Base-by-base conservation (phyloP, 2,329 filamentous ascomycete genomes). In the Oidium heveae region DNA sequence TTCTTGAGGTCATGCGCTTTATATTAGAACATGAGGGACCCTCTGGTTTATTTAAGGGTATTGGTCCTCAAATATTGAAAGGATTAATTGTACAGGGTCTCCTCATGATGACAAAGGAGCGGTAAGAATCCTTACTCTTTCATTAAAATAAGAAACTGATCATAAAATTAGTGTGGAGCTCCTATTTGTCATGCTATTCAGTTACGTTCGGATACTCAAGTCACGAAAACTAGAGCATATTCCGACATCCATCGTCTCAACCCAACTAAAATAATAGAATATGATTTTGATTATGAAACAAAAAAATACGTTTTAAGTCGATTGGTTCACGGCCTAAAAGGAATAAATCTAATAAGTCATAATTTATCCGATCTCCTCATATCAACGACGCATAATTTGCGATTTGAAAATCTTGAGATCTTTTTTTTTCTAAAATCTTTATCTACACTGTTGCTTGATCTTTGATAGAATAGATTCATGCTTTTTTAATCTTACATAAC, bases 81-180 rank as follows among this genome's bases (percentile, higher is more conserved):
- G 91, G 91, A 1, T 70, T 98, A 54, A 66, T 98, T 52, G 91
- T 98, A 2, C 91, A 98, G 65, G 91, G 91, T 52, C 79, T 98
- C 55, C 72, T 98, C 41, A 98, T 98, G 91, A 98, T 95, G 87
- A 91, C 87, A 51, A 98, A 98, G 70, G 91, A 98, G 70, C 77
- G 87, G 84, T 87, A 73, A 60, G 73, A 54, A 10, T 33, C 32
- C n/a, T 13, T 36, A 4, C 4, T 52, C 8, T 15, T 9, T 9
- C n/a, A 18, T 2, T 52, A 8, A 24, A 22, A 18, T 20, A 7
- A 55, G 47, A 41, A 47, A 18, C 37, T 56, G 56, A 57, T 41
- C 47, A 24, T 59, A 33, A 10, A 2, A 18, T 53, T 56, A 86
- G 85, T 61, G 85, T 96, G 68, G 91, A 96, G 67, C 71, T 96